Evolutionary conservation across 495 filamentous ascomycete species (phyloP), one percentile per base, ranked within the genome.

Genomic region (Penicillium ochrochloron): DNA sequence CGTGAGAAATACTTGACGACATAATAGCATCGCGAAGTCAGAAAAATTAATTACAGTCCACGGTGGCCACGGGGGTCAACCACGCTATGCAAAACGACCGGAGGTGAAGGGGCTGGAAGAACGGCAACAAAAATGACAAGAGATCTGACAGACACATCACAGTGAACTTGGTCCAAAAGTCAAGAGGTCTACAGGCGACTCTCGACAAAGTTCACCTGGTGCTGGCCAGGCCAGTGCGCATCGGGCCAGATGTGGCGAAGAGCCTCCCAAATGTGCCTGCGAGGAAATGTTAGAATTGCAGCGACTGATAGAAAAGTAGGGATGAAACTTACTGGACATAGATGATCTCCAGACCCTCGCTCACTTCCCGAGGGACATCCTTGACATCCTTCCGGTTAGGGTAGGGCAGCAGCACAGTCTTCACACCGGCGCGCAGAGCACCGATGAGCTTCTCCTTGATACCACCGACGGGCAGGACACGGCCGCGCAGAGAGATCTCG

Each of bases 371-470:
- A 4, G 96, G 95, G 25, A 98, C 82, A 72, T 98, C 94, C 78
- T 90, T 92, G 64, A 91, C 90, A 73, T 99, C 96, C 78, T 97
- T 97, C 66, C 89, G 85, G 74, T 99, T 99, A 64, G 89, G 86
- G 44, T 89, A 84, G 34, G 95, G 95, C 35, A 99, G 81, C 59
- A 99, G 79, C 35, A 98, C 95, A 42, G 90, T 95, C 83, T 95
- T 96, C 57, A 99, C 95, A 27, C 95, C 95, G 21, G 95, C 96
- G 64, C 94, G 88, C 66, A 94, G 78, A 31, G 95, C 96, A 14
- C 95, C 95, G 72, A 99, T 98, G 33, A 98, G 81, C 75, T 99
- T 99, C 86, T 99, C 95, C 82, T 97, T 97, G 78, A 98, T 98
- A 25, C 96, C 95, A 23, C 95, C 95, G 60, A 96, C 94, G 11